These are phyloP conservation scores for Microbotryomycetes sp. DNA, from an alignment of 1,284 basidiomycete species.

Conservation along the genomic window DNA sequence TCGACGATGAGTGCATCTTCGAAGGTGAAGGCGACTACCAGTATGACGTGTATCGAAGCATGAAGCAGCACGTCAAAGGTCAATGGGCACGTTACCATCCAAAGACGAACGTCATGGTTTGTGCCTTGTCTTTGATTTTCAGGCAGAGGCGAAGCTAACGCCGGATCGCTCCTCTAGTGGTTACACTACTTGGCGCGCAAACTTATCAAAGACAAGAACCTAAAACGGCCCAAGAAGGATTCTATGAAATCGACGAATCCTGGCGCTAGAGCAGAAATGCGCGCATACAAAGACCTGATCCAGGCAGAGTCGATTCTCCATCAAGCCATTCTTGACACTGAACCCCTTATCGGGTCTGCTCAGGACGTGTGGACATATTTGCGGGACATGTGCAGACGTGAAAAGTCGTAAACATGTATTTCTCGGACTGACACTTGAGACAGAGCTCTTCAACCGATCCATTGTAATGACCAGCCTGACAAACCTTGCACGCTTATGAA, in stretches of 20 bases:
- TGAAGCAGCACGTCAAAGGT: constrained; percentile 54
- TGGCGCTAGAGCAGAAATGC: no score
- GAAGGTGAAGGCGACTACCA: constrained; percentile 63
- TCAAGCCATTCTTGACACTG: no score
- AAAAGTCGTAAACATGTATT: no score
- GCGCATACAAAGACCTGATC: no score
- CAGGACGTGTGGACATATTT: no score
- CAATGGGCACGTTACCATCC: constrained; percentile 69
- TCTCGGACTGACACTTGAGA: no score
- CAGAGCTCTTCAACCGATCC: neutral
- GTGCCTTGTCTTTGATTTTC: constrained; percentile 37
- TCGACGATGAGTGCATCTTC: constrained; percentile 41
- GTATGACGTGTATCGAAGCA: constrained; percentile 88
- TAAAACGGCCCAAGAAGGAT: constrained; percentile 50
- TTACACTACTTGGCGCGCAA: constrained; percentile 68
- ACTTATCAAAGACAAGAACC: constrained; percentile 59
- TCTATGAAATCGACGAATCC: no score
- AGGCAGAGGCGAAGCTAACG: no score
- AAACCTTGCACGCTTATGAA: neutral
- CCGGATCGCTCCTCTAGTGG: constrained; percentile 59
- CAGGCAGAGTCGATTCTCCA: no score
- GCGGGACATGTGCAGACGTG: no score
- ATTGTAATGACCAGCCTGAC: neutral
- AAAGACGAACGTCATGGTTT: constrained; percentile 79
- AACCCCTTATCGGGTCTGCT: no score